Percentiles rank a stretch among this genome's conserved stretches.
phyloP scores from a whole-genome alignment of 257 asterid genomes.

The Penstemon eatonii region DNA sequence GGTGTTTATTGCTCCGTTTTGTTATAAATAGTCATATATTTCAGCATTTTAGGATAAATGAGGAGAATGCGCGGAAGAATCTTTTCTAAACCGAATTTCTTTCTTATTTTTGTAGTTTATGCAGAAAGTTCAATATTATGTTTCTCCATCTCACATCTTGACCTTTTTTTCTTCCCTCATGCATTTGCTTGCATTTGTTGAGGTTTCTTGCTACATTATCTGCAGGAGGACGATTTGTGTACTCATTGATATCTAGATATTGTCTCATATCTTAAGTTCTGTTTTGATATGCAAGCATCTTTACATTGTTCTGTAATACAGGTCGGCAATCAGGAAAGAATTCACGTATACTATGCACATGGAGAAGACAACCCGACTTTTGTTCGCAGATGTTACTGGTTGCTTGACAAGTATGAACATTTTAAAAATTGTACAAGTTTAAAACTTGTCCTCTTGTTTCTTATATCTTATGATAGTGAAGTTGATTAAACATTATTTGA shows the following conservation, averaged over 20 bases:
- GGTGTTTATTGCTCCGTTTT: too few species aligned
- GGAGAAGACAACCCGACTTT: slow-evolving; percentile 89
- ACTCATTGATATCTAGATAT: neutral
- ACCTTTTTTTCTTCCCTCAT: too few species aligned
- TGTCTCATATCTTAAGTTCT: slow-evolving; percentile 19
- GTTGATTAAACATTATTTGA: slow-evolving; percentile 23
- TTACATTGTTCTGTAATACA: slow-evolving; percentile 36
- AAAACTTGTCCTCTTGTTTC: slow-evolving; percentile 9
- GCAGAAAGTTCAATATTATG: too few species aligned
- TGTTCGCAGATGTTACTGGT: slow-evolving; percentile 99
- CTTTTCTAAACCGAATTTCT: too few species aligned
- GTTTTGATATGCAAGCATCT: slow-evolving; percentile 29
- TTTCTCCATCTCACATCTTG: too few species aligned
- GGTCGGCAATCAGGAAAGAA: slow-evolving; percentile 95
- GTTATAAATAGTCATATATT: too few species aligned
- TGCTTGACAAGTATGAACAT: slow-evolving; percentile 85
- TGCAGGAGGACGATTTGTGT: slow-evolving; percentile 15
- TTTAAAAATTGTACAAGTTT: slow-evolving; percentile 20
- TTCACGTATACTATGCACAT: slow-evolving; percentile 98
- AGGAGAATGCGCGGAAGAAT: too few species aligned
- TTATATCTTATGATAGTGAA: slow-evolving; percentile 13
- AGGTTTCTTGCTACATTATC: too few species aligned
- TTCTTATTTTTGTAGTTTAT: too few species aligned
- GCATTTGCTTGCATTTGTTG: too few species aligned
- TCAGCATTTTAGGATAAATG: too few species aligned